Evolutionary conservation across 768 basidiomycete genomes (phyloP), one percentile per base, ranked within the genome.

Genomic region (Suillus subalutaceus): DNA sequence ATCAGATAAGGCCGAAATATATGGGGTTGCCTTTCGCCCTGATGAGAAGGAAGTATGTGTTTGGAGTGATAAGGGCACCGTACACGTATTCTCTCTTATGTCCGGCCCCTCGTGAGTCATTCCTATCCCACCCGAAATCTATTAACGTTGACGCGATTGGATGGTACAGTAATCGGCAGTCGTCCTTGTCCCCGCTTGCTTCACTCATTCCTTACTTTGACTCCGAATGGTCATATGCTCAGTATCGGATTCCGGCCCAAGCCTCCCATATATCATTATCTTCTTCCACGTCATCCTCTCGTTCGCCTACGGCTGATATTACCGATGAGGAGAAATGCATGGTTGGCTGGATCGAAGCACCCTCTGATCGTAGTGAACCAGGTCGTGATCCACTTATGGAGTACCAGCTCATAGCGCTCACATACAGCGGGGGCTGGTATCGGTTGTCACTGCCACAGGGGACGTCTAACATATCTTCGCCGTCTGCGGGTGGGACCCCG

Each of bases 221-320:
- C 72, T 96, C 94, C n/a, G 91, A 96, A 76, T 97, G 95, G 96
- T 96, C 95, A 0, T 96, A 97, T 73, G 93, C 95, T 16, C 91
- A 93, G 70, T 97, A 93, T 75, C 87, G 93, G 52, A 92, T 97
- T 73, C 95, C 95, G 3, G 81, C 90, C 3, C 92, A 94, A 70
- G 90, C 90, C 2, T 82, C 94, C 9, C 93, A 96, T 68, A 90
- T 94, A 57, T 90, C 92, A 13, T 78, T 95, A 41, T 88, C 90
- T 15, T 86, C 91, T 15, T 86, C 91, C 3, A 84, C 88, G n/a
- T 84, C 88, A 1, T 75, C 85, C 13, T 77, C 80, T 60, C 84
- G 84, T 66, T 82, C 89, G 3, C 81, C 88, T 6, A 80, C 84
- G 16, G 81, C 82, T 3, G 90, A 90, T 70, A 80, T 88, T 38